phyloP scores from a whole-genome alignment of 1,139 yeast species.

The Fermentozyma sake region DNA sequence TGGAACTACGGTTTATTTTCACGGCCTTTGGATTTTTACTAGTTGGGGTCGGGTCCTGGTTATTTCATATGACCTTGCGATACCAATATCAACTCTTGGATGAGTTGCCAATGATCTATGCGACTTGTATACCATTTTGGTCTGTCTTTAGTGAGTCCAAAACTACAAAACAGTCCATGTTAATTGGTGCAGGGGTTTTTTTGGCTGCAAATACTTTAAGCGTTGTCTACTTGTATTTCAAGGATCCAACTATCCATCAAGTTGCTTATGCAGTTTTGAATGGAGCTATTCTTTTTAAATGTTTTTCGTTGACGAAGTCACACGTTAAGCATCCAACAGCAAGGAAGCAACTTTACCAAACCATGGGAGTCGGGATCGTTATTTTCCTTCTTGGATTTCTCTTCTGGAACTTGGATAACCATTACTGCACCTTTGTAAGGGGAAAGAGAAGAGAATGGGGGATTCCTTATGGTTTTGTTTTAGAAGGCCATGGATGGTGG shows the following conservation, averaged over 20 bases:
- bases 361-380: constrained; percentile 58
- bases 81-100: constrained; percentile 89
- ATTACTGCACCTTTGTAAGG: constrained; percentile 66
- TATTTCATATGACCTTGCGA: constrained; percentile 90
- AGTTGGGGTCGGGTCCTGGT: constrained; percentile 92
- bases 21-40: constrained; percentile 75
- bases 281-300: constrained; percentile 54
- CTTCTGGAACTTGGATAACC: constrained; percentile 84
- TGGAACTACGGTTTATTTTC: constrained; percentile 67
- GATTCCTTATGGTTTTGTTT: constrained; percentile 79
- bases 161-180: constrained; percentile 28
- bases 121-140: constrained; percentile 94
- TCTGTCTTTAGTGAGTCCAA: constrained; percentile 70
- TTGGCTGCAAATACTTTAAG: constrained; percentile 55
- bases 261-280: constrained; percentile 68
- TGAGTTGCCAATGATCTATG: constrained; percentile 97
- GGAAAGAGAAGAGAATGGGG: constrained; percentile 62
- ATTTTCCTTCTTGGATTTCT: constrained; percentile 70
- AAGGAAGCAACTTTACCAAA: constrained; percentile 42
- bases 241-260: constrained; percentile 88
- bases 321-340: constrained; percentile 50
- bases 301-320: constrained; percentile 45
- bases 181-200: constrained; percentile 55
- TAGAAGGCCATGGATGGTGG: constrained; percentile 99
- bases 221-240: constrained; percentile 57